Evolutionary conservation across 164 flowering plant genomes (phyloP).

Genomic region (Annona squamosa): DNA sequence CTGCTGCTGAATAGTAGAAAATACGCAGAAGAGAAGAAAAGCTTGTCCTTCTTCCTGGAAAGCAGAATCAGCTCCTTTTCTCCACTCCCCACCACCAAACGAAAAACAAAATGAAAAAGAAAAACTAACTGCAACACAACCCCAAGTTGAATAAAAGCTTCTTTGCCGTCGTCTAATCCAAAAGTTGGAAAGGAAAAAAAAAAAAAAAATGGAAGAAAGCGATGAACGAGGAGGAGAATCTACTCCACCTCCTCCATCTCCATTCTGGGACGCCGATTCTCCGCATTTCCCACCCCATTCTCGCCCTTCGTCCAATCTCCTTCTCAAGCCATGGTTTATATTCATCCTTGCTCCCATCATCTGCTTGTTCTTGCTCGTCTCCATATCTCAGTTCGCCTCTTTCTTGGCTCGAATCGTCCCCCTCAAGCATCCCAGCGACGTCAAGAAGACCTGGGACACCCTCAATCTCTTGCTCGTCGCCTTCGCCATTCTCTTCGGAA

Average conservation of each 20-base stretch:
- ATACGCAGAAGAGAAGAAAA: too few species aligned
- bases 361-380: slow-evolving; percentile 27
- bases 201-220: too few species aligned
- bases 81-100: too few species aligned
- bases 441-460: slow-evolving; percentile 61
- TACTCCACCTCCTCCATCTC: neutral
- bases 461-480: slow-evolving; percentile 55
- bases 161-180: too few species aligned
- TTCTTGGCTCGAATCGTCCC: slow-evolving; percentile 34
- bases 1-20: too few species aligned
- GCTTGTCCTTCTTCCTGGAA: too few species aligned
- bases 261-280: neutral
- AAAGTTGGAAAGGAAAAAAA: too few species aligned
- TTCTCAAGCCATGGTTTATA: neutral
- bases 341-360: slow-evolving; percentile 1
- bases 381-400: slow-evolving; percentile 32
- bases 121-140: too few species aligned
- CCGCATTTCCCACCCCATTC: slow-evolving; percentile 5
- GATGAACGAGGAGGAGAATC: too few species aligned
- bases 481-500: slow-evolving; percentile 72
- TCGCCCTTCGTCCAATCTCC: neutral
- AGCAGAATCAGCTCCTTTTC: too few species aligned
- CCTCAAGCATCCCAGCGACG: slow-evolving; percentile 30
- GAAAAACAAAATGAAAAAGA: too few species aligned
- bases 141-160: too few species aligned